Evolutionary conservation across 192 early-diverging fungal genomes (phyloP), one percentile per base, ranked within the genome.

Genomic region (Coemansia sp.): DNA sequence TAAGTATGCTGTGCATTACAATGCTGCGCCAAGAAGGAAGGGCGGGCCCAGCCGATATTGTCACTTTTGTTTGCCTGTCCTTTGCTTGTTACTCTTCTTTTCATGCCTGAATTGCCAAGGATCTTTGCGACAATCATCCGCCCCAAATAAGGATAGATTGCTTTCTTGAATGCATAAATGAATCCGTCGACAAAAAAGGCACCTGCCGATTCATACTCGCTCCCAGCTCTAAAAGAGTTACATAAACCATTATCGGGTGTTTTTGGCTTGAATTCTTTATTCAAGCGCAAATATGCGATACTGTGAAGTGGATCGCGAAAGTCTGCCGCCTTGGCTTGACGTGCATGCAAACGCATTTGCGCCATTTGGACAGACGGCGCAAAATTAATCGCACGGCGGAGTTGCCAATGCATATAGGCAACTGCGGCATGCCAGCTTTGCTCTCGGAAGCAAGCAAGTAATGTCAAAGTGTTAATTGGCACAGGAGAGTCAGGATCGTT

Each of bases 131-230:
- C 42, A 43, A 2, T 19, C 15, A 12, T 49, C 4, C 9, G 11
- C 47, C 47, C 14, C n/a, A n/a, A 14, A 14, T 49, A 49, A 49
- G 47, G 47, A 49, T 49, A 49, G 47, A 49, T 49, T 49, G 47
- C 47, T 49, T 14, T 14, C n/a, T 19, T 42, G 9, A 5, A 24
- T 49, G 47, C 47, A 49, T 49, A 49, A 49, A 49, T 49, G 24
- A 49, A 49, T 49, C 47, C 11, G 47, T 27, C 47, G 24, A 24
- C 47, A 27, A 49, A 20, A 49, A 49, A 20, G 25, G 47, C 14
- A 27, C 47, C 47, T 49, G 47, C 47, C 27, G 47, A 49, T 49
- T 24, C 25, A 49, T 14, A 14, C 27, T n/a, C 47, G 5, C 24
- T 14, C 22, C 22, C n/a, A 22, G 8, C 19, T 46, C 20, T 46